Evolutionary conservation across 495 filamentous ascomycete genomes (phyloP).

Genomic region (Aspergillus kassunensis): DNA sequence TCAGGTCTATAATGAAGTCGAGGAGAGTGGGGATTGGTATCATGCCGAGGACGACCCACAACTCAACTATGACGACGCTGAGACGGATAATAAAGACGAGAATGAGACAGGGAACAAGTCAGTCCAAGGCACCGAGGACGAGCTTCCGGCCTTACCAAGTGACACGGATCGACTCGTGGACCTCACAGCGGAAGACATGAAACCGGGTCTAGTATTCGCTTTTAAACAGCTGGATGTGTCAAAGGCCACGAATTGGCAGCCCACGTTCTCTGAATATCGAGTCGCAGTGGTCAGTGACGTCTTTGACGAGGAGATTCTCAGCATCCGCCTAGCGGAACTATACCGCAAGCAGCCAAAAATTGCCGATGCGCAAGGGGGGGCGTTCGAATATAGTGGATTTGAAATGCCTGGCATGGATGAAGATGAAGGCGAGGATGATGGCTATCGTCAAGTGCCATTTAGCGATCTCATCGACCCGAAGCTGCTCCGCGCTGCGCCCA

Average conservation of each 20-base stretch:
- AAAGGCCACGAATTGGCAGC: constrained; percentile 72
- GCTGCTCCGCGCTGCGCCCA: constrained; percentile 43
- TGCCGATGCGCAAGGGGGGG: constrained; percentile 48
- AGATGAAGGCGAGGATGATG: constrained; percentile 49
- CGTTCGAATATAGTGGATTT: constrained; percentile 59
- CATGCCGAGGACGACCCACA: constrained; percentile 32
- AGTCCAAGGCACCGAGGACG: constrained; percentile 21
- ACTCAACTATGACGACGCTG: constrained; percentile 53
- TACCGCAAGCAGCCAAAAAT: constrained; percentile 54
- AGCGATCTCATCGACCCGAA: constrained; percentile 59
- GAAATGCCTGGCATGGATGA: constrained; percentile 61
- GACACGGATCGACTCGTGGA: constrained; percentile 54
- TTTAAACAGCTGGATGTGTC: constrained; percentile 77
- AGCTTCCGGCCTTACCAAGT: constrained; percentile 64
- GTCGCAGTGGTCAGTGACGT: constrained; percentile 61
- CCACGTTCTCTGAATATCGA: constrained; percentile 61
- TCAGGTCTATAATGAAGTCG: constrained; percentile 36
- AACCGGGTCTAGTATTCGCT: constrained; percentile 65
- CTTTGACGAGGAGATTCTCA: constrained; percentile 43
- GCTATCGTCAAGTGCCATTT: constrained; percentile 48
- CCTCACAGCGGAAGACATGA: constrained; percentile 50
- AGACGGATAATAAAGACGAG: constrained; percentile 10
- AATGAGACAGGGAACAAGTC: not conserved
- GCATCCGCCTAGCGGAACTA: constrained; percentile 63
- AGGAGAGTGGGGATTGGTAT: constrained; percentile 22